These are phyloP conservation scores for Pulveroboletus frians DNA, from an alignment of 768 basidiomycete genomes.

Conservation along the genomic window DNA sequence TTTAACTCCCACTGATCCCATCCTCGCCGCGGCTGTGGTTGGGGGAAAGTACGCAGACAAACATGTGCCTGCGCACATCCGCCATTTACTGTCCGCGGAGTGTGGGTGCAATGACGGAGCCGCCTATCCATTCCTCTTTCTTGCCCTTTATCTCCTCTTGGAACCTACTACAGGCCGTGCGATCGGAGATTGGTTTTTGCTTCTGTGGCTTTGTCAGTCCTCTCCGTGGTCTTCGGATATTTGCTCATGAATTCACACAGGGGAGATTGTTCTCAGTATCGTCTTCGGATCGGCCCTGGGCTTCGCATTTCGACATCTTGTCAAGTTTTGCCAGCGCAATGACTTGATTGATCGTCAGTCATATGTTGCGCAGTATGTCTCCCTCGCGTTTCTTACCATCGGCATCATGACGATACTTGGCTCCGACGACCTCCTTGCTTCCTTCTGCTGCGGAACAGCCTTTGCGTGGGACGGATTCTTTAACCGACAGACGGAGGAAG, in stretches of 20 bases:
- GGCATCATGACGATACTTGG: conserved; percentile 83
- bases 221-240: not conserved
- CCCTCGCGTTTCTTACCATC: conserved; percentile 77
- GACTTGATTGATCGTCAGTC: conserved; percentile 91
- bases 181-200: conserved; percentile 81
- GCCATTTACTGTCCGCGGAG: conserved; percentile 63
- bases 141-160: conserved; percentile 82
- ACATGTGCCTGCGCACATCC: conserved; percentile 85
- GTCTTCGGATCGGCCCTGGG: conserved; percentile 74
- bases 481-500: conserved; percentile 90
- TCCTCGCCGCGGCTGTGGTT: conserved; percentile 48
- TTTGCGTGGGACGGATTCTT: conserved; percentile 98
- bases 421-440: conserved; percentile 89
- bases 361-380: conserved; percentile 88
- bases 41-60: conserved; percentile 98
- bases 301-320: conserved; percentile 75
- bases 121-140: conserved; percentile 89
- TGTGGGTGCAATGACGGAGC: conserved; percentile 96
- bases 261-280: conserved; percentile 72
- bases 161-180: conserved; percentile 59
- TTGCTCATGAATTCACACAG: conserved; percentile 34
- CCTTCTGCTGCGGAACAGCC: conserved; percentile 91
- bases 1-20: conserved; percentile 74
- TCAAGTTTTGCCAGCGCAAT: conserved; percentile 87
- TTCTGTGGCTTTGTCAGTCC: conserved; percentile 78